phyloP scores from a whole-genome alignment of 1,284 basidiomycete species.

The Ganoderma lucidum region DNA sequence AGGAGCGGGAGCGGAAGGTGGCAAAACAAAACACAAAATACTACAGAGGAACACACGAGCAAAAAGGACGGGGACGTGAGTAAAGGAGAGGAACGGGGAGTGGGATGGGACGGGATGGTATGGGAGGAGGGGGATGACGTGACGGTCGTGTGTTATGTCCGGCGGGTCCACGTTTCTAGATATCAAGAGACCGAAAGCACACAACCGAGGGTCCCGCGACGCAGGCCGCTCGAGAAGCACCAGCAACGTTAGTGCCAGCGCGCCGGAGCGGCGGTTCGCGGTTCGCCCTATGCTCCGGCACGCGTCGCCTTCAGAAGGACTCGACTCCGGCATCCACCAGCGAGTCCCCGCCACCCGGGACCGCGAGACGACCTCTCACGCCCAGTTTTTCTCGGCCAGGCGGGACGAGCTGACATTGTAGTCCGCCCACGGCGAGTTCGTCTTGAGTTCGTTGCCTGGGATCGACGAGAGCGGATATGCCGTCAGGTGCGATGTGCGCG shows the following conservation, averaged over 20 bases:
- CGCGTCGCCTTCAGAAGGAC: neutral
- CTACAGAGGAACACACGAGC: constrained; percentile 37
- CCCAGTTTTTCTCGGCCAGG: constrained; percentile 70
- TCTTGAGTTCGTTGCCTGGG: constrained; percentile 62
- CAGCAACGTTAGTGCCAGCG: neutral
- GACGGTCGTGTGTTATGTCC: constrained; percentile 7
- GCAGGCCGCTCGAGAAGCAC: constrained; percentile 5
- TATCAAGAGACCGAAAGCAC: constrained; percentile 5
- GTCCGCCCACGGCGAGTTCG: constrained; percentile 74
- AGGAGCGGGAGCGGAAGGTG: constrained; percentile 30
- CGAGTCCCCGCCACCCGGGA: constrained; percentile 9
- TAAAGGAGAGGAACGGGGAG: constrained; percentile 12
- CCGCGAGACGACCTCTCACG: constrained; percentile 42
- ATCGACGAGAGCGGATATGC: constrained; percentile 65
- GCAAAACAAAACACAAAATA: constrained; percentile 33
- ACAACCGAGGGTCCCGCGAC: constrained; percentile 4
- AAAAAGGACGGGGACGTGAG: constrained; percentile 23
- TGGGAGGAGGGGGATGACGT: neutral
- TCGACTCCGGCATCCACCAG: neutral
- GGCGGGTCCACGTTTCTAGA: constrained; percentile 12
- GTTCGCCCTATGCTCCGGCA: neutral
- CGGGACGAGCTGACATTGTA: constrained; percentile 63
- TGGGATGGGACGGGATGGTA: constrained; percentile 18
- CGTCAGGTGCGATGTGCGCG: constrained; percentile 55
- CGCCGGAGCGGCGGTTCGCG: neutral